These are phyloP conservation scores for Fomitopsis betulina DNA, from an alignment of 1,284 basidiomycete genomes.

Conservation along the genomic window DNA sequence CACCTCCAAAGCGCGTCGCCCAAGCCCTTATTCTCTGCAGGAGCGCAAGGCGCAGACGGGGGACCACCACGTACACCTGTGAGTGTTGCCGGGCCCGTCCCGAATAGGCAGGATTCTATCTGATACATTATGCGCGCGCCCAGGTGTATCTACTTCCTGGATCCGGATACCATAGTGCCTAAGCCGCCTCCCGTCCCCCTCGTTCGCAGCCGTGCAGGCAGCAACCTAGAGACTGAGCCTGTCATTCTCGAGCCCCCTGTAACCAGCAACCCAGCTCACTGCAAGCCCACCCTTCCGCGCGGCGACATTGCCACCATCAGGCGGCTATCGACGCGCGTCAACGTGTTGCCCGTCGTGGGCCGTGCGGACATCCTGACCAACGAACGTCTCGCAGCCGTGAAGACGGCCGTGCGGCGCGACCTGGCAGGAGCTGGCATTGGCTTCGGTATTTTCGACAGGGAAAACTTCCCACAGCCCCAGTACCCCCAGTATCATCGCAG, in stretches of 20 bases:
- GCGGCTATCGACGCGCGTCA: conserved; percentile 86
- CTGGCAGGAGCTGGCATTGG: conserved; percentile 77
- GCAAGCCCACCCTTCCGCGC: conserved; percentile 59
- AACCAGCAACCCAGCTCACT: conserved; percentile 61
- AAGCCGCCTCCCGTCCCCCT: conserved; percentile 59
- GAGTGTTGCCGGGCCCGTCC: conserved; percentile 30
- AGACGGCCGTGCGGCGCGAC: conserved; percentile 71
- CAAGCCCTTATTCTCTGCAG: conserved; percentile 31
- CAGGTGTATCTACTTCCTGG: conserved; percentile 78
- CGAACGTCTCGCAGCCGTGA: conserved; percentile 74
- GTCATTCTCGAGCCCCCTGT: conserved; percentile 77
- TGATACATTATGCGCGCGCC: conserved; percentile 5
- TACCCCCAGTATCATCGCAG: conserved; percentile 35
- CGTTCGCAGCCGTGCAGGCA: conserved; percentile 60
- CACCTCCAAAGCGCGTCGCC: conserved; percentile 13
- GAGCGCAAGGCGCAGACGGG: conserved; percentile 62
- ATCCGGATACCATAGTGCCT: conserved; percentile 71
- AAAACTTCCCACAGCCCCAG: conserved; percentile 48
- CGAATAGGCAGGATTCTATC: conserved; percentile 15
- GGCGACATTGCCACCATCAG: conserved; percentile 90
- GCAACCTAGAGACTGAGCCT: conserved; percentile 67
- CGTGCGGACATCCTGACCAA: conserved; percentile 90
- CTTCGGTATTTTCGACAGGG: conserved; percentile 79
- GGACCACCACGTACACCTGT: conserved; percentile 79
- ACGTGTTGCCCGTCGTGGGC: conserved; percentile 92